Percentiles rank a stretch among this genome's conserved stretches.
Conservation (phyloP, 805 yeast genomes). For the Saccharomycopsis sp. region DNA sequence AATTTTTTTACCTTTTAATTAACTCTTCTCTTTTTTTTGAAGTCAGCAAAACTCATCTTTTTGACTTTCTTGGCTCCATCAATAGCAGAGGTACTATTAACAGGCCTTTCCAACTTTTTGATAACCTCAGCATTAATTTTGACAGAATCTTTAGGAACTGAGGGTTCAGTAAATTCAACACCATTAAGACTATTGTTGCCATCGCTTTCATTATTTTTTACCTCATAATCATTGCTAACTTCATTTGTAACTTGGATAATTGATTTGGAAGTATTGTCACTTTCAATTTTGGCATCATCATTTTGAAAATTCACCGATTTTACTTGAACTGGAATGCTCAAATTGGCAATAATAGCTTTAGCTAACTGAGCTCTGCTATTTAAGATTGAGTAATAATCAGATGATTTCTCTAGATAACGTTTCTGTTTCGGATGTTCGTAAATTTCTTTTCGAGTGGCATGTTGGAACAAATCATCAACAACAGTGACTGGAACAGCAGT, state of each 20-base stretch:
- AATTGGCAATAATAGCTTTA: constrained; percentile 16
- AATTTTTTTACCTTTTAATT: background rate
- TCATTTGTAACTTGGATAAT: no score
- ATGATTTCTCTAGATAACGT: background rate
- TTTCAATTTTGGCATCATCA: no score
- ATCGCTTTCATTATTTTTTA: no score
- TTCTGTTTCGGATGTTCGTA: constrained; percentile 1
- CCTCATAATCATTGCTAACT: no score
- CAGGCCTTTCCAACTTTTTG: constrained; percentile 2
- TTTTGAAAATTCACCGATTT: constrained; percentile 5
- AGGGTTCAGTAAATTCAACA: no score
- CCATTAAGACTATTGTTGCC: no score
- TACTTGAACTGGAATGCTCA: constrained; percentile 23
- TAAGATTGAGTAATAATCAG: constrained; percentile 2
- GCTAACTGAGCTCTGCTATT: constrained; percentile 9
- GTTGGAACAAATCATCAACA: constrained; percentile 16
- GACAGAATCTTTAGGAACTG: no score
- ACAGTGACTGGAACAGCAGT: constrained; percentile 25
- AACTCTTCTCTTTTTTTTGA: constrained; percentile 39
- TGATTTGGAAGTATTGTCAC: no score
- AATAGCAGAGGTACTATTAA: background rate
- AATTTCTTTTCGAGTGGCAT: background rate
- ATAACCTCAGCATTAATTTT: no score
- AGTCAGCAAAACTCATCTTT: constrained; percentile 68
- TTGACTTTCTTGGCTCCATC: constrained; percentile 32